Conservation (phyloP, 2,329 filamentous ascomycete genomes). For the Colletotrichum noveboracense region DNA sequence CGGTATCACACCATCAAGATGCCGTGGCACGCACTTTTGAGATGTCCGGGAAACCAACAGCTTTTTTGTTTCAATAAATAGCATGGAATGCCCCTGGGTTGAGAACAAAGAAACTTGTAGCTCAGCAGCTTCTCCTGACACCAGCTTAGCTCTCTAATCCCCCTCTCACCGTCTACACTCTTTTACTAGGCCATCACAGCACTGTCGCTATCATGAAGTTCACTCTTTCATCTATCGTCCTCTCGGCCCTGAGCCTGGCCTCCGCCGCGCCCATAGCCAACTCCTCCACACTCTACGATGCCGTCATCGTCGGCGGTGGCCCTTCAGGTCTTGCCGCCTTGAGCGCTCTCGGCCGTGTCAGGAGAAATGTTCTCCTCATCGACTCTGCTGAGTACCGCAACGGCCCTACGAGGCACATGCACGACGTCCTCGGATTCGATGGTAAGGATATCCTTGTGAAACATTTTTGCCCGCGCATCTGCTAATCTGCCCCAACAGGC, state of each 20-base stretch:
- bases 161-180: not conserved
- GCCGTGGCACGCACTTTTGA: not conserved
- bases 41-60: not conserved
- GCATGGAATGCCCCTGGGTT: not conserved
- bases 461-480: not conserved
- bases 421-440: constrained; percentile 66
- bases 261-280: not conserved
- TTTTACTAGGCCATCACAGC: not conserved
- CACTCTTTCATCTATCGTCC: not conserved
- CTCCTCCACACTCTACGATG: constrained; percentile 48
- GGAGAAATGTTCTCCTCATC: constrained; percentile 58
- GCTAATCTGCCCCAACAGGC: constrained; percentile 39
- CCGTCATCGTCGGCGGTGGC: constrained; percentile 62
- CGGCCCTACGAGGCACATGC: constrained; percentile 59
- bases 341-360: constrained; percentile 64
- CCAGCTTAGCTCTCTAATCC: not conserved
- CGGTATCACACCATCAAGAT: constrained; percentile 6
- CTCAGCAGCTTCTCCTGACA: not conserved
- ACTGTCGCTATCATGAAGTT: not conserved
- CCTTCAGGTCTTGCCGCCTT: constrained; percentile 59
- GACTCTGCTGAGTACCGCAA: constrained; percentile 67
- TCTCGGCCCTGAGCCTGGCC: not conserved
- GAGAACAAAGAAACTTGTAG: not conserved
- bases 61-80: not conserved
- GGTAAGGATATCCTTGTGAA: constrained; percentile 40